phyloP scores from a whole-genome alignment of 129 eudicot genomes.

The Chrysanthemum lavandulifolium region DNA sequence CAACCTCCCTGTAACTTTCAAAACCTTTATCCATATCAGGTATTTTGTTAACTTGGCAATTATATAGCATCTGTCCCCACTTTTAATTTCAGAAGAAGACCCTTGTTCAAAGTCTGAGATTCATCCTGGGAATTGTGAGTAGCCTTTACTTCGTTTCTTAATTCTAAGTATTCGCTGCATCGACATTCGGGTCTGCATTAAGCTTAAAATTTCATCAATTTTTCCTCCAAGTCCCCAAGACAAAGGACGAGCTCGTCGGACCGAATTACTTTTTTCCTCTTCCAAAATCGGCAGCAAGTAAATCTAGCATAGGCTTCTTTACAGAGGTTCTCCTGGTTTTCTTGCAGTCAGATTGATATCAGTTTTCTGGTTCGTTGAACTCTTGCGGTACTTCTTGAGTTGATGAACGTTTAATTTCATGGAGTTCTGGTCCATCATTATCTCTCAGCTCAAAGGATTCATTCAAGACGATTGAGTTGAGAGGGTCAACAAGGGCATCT shows the following conservation, averaged over 20 bases:
- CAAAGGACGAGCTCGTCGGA: slow-evolving; percentile 49
- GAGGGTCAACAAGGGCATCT: slow-evolving; percentile 37
- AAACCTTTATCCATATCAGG: slow-evolving; percentile 33
- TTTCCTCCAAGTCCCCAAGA: slow-evolving; percentile 58
- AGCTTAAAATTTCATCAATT: slow-evolving; percentile 39
- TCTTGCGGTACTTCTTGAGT: slow-evolving; percentile 42
- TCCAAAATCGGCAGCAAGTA: slow-evolving; percentile 38
- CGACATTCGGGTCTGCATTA: slow-evolving; percentile 18
- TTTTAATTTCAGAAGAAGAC: slow-evolving; percentile 60
- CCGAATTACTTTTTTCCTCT: slow-evolving; percentile 52
- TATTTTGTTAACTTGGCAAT: slow-evolving; percentile 30
- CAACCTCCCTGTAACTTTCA: slow-evolving; percentile 29
- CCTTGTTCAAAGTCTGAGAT: slow-evolving; percentile 37
- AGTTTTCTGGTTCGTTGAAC: slow-evolving; percentile 31
- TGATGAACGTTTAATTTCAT: slow-evolving; percentile 34
- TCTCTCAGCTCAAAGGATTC: slow-evolving; percentile 24
- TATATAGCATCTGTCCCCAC: slow-evolving; percentile 41
- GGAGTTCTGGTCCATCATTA: slow-evolving; percentile 29
- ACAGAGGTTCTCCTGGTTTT: slow-evolving; percentile 34
- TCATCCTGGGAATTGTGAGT: slow-evolving; percentile 31
- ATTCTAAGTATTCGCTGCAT: slow-evolving; percentile 24
- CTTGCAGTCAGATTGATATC: slow-evolving; percentile 30
- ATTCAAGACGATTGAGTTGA: slow-evolving; percentile 35
- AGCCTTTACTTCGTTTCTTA: slow-evolving; percentile 25
- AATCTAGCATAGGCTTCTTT: slow-evolving; percentile 43